Evolutionary conservation across 2,329 filamentous ascomycete species (phyloP), one percentile per base, ranked within the genome.

Genomic region (Alternaria infectoria): DNA sequence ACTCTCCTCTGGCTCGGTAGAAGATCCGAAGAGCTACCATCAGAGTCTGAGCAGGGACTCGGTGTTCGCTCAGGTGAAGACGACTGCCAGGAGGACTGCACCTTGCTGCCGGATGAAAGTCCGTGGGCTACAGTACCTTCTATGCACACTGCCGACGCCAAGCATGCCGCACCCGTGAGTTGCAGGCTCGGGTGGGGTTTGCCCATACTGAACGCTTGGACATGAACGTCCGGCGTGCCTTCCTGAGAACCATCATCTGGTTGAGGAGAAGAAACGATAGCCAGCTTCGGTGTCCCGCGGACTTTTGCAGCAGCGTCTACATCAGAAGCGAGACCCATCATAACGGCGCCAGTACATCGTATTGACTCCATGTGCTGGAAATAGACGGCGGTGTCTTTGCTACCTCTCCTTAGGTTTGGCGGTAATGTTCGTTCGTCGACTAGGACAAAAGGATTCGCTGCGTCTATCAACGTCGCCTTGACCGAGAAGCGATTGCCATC

Each of bases 381-480:
- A 10, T 69, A 74, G 0, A 79, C 80, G 0, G 66, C 23, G 6
- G 86, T 78, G 2, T 89, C 75, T 2, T 80, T 78, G 12, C 54
- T 62, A 10, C 59, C 60, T 10, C 52, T 51, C 13, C 86, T 83
- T 10, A 90, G 82, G 17, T 82, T 79, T 17, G 85, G 80, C 0
- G 88, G 88, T 0, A 84, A 81, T 32, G 88, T 79, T 7, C 80
- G 79, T 5, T 82, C 81, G n/a, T 82, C 74, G 0, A 91, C 79
- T 66, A 91, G 90, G 6, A 89, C 83, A 54, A 87, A 87, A 0
- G 89, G 89, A 68, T 90, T 91, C 1, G 85, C 86, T 0, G 86
- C 86, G 65, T 91, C 89, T 2, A 90, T 83, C 23, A 89, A 84
- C 1, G 87, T 90, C 0, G 82, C 85, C 5, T 74, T 67, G 1